Evolutionary conservation across 352 stramenopile genomes (phyloP), one percentile per base, ranked within the genome.

Genomic region (Phytophthora kernoviae): DNA sequence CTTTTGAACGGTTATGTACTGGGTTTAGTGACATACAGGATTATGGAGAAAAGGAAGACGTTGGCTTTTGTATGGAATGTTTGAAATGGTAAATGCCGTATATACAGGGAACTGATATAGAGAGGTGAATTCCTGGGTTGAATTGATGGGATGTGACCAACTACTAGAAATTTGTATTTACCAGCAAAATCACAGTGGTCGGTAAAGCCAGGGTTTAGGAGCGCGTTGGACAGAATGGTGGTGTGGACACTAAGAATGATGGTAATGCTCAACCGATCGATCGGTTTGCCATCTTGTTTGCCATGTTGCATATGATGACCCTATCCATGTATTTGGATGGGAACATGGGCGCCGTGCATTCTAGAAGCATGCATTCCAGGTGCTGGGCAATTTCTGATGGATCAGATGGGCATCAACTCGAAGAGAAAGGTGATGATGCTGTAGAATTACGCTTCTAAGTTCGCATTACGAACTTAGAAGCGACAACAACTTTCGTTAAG

Each of bases 1-100:
- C 48, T 37, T 39, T 69, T 65, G 54, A 54, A 63, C 53, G 54
- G 36, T 5, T 40, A 5, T 9, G 33, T 5, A 30, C 33, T 61
- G 14, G 34, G 30, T 54, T 61, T 52, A 61, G 32, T 15, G 21
- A 47, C 52, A 40, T 8, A 10, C 7, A n/a, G 10, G 46, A 27
- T 18, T 22, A 5, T 48, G 17, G 18, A 11, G 4, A 12, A 3
- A 32, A 6, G 20, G 10, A 3, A 20, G 34, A 14, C 3, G 4
- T 43, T 8, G 4, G 9, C 8, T 18, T 43, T 43, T 21, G 37
- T 43, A 43, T 43, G 2, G 14, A 17, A 43, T 3, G 37, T 21
- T 30, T 21, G 37, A 17, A 14, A 21, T 2, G 37, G 15, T 2
- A 20, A 14, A 18, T 21, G 33, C 41, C 0, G 18, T 30, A 27